Evolutionary conservation across 192 early-diverging fungal species (phyloP), one percentile per base, ranked within the genome.

Genomic region (Backusella circina): DNA sequence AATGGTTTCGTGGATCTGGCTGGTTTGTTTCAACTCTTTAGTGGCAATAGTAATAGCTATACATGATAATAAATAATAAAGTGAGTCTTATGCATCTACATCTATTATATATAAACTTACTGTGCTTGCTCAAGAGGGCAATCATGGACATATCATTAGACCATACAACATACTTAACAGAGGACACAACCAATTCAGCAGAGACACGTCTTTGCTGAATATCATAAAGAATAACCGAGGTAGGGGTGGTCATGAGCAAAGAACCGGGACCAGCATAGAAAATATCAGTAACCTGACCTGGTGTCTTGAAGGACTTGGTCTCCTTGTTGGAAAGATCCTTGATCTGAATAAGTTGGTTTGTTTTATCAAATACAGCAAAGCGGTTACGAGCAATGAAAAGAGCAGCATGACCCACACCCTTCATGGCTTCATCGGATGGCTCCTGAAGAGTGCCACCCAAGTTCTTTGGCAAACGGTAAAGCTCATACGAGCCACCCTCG

Each of bases 321-420:
- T 90, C 92, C 71, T 90, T 89, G 84, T 98, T 97, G 31, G 89
- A 82, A 26, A 97, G 79, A 71, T 97, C 96, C 77, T 94, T 93
- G 80, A 98, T 95, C 73, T 90, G 87, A 65, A 98, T 94, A 82
- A 93, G 88, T 77, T 94, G 92, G 66, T 83, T 87, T 10, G 87
- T 81, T 76, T 95, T 96, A 80, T 98, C 96, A 44, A 98, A 84
- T 5, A 98, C 97, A 16, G 97, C 98, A 88, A 97, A 98, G 26
- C 98, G 90, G 78, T 99, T 99, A 75, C 98, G 94, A 28, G 95
- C 95, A 68, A 97, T 94, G 86, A 95, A 99, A 65, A 98, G 88
- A 10, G 96, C 95, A 15, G 95, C 87, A 23, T 90, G 84, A 0
- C 95, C 97, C 2, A 84, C 70, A 9, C 96, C 98, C 70, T 93